Conservation (phyloP, 139 green algal genomes). For the Coelastrella sp. region DNA sequence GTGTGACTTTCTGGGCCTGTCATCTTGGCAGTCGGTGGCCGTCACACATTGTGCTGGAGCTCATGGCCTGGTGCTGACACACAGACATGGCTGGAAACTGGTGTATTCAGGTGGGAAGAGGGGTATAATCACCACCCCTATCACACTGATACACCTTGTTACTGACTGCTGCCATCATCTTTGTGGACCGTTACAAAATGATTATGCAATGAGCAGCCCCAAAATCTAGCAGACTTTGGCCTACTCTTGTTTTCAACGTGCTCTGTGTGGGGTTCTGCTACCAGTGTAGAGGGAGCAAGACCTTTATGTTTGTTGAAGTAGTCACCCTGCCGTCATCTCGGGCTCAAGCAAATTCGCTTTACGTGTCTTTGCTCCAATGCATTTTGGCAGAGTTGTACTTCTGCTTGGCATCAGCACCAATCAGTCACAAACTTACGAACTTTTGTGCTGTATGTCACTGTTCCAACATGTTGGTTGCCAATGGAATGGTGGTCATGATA, state of each 20-base stretch:
- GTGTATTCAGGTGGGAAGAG: constrained; percentile 75
- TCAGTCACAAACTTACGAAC: not conserved
- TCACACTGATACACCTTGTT: too few relatives aligned
- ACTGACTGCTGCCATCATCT: not conserved
- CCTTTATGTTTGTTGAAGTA: too few relatives aligned
- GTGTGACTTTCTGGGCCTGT: constrained; percentile 44
- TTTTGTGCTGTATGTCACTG: not conserved
- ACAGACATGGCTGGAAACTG: constrained; percentile 78
- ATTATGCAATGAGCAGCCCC: too few relatives aligned
- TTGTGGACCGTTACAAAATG: not conserved
- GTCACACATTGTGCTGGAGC: constrained; percentile 84
- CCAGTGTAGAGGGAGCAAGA: too few relatives aligned
- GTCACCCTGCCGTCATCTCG: too few relatives aligned
- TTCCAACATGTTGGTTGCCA: not conserved
- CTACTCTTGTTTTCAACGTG: too few relatives aligned
- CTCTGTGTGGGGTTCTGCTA: too few relatives aligned
- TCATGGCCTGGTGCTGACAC: constrained; percentile 71
- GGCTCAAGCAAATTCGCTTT: too few relatives aligned
- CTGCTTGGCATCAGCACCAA: constrained; percentile 7
- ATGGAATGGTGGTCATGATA: constrained; percentile 61
- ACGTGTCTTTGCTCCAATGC: too few relatives aligned
- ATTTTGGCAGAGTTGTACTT: constrained; percentile 37
- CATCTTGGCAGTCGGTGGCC: constrained; percentile 55
- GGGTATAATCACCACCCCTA: not conserved
- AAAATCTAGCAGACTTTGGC: too few relatives aligned